Evolutionary conservation across 768 basidiomycete genomes (phyloP).

Genomic region (Suillus spraguei): DNA sequence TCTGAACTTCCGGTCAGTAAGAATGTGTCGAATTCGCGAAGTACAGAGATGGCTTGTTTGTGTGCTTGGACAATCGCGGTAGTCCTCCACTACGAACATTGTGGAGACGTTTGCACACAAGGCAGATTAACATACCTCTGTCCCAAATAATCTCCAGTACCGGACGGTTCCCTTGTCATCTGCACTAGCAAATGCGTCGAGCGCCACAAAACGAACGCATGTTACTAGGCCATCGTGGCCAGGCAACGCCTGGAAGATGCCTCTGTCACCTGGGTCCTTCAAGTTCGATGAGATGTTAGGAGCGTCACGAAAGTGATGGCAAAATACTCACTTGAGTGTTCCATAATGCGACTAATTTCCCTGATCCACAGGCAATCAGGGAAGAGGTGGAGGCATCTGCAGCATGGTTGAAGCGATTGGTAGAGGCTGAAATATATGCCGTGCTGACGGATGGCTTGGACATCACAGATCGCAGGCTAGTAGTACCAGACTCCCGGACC

Average conservation of each 20-base stretch:
- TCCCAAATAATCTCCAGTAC: constrained; percentile 54
- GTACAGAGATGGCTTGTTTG: constrained; percentile 64
- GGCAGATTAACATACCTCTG: constrained; percentile 26
- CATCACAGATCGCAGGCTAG: neutral
- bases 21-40: constrained; percentile 51
- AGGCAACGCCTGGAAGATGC: constrained; percentile 69
- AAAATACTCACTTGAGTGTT: constrained; percentile 45
- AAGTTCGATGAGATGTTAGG: constrained; percentile 34
- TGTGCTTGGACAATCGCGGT: constrained; percentile 59
- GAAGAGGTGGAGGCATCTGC: constrained; percentile 37
- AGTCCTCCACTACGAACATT: constrained; percentile 56
- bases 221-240: constrained; percentile 79
- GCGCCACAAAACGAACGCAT: constrained; percentile 66
- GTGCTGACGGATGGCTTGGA: constrained; percentile 18
- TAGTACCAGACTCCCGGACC: too few species aligned
- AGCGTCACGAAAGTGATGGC: constrained; percentile 8
- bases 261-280: constrained; percentile 52
- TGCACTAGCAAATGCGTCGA: constrained; percentile 61
- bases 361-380: constrained; percentile 60
- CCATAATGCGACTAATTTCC: constrained; percentile 63
- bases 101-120: constrained; percentile 17
- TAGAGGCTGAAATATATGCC: constrained; percentile 49
- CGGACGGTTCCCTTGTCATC: constrained; percentile 74
- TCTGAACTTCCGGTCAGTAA: constrained; percentile 87
- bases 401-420: constrained; percentile 46